Evolutionary conservation across 495 filamentous ascomycete species (phyloP), one percentile per base, ranked within the genome.

Genomic region (Bacidia gigantensis): DNA sequence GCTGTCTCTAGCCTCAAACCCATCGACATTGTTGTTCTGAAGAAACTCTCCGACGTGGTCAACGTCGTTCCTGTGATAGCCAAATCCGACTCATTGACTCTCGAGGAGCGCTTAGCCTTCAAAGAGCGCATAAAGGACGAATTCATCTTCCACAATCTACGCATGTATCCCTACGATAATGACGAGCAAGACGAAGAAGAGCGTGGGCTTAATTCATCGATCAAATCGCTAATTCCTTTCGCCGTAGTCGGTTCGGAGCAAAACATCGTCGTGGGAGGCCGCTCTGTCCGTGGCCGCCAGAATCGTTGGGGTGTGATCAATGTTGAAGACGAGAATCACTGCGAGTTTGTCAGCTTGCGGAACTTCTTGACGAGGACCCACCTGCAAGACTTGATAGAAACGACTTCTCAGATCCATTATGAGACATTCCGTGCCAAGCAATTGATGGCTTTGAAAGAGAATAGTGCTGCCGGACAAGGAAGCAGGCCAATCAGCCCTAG

Each of bases 81-180:
- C 64, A 99, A 99, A 75, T 84, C 92, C 48, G 92, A 99, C 64
- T 92, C 89, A 50, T 73, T 99, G 57, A 99, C 92, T 9, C 75
- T 99, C 23, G 93, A 99, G 68, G 92, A 99, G 75, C 79, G 92
- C 54, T 78, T 80, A 59, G 88, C 82, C 2, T 99, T 99, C 80
- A 99, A 97, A 76, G 89, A 89, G 73, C 80, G 93, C 62, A 99
- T 99, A 71, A 95, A 94, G 80, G 90, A 97, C 76, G 92, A 99
- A 65, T 97, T 99, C 67, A 74, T 85, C 39, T 99, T 99, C 82
- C 92, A 99, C 79, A 97, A 95, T 76, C 78, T 97, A 66, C 88
- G 95, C 74, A 99, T 99, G 92, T 99, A 94, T 76, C 92, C 92
- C 46, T 99, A 99, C 67, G 90, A 97, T 71, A 97, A 95, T 65